Evolutionary conservation across 108 stramenopile genomes (phyloP), one percentile per base, ranked within the genome.

Genomic region (Skeletonema potamos): DNA sequence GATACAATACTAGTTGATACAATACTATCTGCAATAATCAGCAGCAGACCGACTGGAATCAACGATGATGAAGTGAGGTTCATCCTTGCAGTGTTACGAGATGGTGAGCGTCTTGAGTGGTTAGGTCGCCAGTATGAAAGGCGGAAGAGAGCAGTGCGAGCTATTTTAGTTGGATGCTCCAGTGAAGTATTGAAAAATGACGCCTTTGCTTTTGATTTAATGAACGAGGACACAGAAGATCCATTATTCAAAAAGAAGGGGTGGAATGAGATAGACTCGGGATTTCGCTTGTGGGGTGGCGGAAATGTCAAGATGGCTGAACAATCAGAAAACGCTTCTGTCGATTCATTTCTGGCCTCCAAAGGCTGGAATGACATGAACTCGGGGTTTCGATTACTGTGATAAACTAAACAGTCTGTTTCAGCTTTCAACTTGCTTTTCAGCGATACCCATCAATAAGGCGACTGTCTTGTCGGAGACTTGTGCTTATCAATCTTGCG

Each of bases 351-450:
- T 61, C 63, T 92, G 24, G 69, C 71, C 24, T 88, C 87, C 6
- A 88, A 92, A 48, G 91, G 89, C 48, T 92, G 91, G 91, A 92
- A 92, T 58, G 77, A 87, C 75, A 85, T 92, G 15, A 83, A 92
- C 54, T 92, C 91, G 10, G 87, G 89, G 0, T 92, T 92, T 64
- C 78, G 87, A 48, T 66, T 92, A 41, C 54, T 92, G 32, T 92
- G 66, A 58, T 60, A 58, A 27, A 26, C 56, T 11, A 54, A 27
- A 57, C 64, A 55, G 12, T 57, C 11, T 5, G 5, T 43, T 5
- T n/a, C n/a, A n/a, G n/a, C n/a, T n/a, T n/a, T n/a, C n/a, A n/a
- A n/a, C n/a, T n/a, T n/a, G n/a, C n/a, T n/a, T n/a, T n/a, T n/a
- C n/a, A n/a, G n/a, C n/a, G n/a, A n/a, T n/a, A n/a, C n/a, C n/a